phyloP scores from a whole-genome alignment of 495 filamentous ascomycete species.

The Corynascus novoguineensis region DNA sequence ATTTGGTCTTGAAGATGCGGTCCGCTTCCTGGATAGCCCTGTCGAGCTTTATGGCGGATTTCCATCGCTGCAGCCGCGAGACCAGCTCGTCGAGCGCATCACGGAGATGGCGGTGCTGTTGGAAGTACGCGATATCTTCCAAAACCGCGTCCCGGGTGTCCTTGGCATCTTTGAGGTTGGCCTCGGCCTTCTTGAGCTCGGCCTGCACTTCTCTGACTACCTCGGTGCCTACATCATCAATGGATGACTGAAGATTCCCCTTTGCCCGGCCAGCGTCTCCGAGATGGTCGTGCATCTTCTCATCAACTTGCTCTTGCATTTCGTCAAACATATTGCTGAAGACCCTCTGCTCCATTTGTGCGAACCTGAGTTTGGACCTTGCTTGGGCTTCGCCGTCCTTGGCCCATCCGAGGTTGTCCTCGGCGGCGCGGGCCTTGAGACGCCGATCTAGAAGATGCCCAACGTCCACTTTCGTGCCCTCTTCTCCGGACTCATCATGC shows the following conservation, averaged over 20 bases:
- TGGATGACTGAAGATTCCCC: too few relatives aligned
- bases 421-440: not conserved
- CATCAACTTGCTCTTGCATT: not conserved
- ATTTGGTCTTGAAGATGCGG: conserved; percentile 32
- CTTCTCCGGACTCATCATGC: not conserved
- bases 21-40: conserved; percentile 30
- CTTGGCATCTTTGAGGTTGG: conserved; percentile 7
- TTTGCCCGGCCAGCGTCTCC: not conserved
- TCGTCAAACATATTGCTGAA: conserved; percentile 13
- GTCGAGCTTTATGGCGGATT: conserved; percentile 39
- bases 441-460: conserved; percentile 9
- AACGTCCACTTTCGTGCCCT: conserved; percentile 7
- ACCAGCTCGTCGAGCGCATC: conserved; percentile 37
- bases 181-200: conserved; percentile 5
- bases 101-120: conserved; percentile 24
- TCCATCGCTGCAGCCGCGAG: conserved; percentile 31
- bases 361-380: conserved; percentile 16
- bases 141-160: conserved; percentile 2
- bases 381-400: conserved; percentile 2
- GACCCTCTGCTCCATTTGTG: conserved; percentile 16
- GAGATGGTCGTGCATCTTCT: not conserved
- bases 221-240: not conserved
- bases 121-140: conserved; percentile 27
- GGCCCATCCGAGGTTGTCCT: conserved; percentile 10
- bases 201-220: conserved; percentile 18